phyloP scores from a whole-genome alignment of 2,329 filamentous ascomycete genomes.

The Rasamsonia emersonii region DNA sequence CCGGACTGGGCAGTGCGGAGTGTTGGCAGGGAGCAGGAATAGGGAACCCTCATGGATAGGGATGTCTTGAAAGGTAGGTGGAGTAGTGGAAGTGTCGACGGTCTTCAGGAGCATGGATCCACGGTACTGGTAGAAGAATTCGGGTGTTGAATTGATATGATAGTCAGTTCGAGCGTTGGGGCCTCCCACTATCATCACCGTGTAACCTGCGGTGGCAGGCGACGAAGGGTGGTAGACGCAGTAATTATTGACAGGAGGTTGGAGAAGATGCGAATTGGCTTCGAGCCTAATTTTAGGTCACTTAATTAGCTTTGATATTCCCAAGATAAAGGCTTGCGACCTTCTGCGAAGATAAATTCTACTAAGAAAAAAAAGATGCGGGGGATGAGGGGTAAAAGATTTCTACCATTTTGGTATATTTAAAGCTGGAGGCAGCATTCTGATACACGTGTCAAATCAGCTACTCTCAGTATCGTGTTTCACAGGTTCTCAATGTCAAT shows the following conservation, averaged over 20 bases:
- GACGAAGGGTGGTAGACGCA: constrained; percentile 70
- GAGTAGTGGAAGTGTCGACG: constrained; percentile 55
- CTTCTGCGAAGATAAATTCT: too few species aligned
- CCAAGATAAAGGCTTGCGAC: not conserved
- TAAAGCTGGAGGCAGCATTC: constrained; percentile 18
- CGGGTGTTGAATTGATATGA: constrained; percentile 92
- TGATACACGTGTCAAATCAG: not conserved
- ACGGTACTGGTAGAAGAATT: constrained; percentile 97
- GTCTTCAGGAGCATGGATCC: constrained; percentile 92
- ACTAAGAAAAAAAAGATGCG: too few species aligned
- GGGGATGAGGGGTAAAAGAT: constrained; percentile 12
- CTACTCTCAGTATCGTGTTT: too few species aligned
- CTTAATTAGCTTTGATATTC: not conserved
- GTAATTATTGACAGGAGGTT: constrained; percentile 95
- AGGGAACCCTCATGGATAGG: constrained; percentile 87
- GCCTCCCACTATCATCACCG: constrained; percentile 86
- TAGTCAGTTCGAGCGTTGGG: constrained; percentile 96
- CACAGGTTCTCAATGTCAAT: too few species aligned
- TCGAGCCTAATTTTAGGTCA: constrained; percentile 60
- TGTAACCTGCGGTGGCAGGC: constrained; percentile 79
- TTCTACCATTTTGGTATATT: constrained; percentile 40
- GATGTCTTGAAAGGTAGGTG: constrained; percentile 64
- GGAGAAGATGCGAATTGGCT: constrained; percentile 81
- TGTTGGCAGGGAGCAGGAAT: constrained; percentile 87
- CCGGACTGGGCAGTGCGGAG: constrained; percentile 90